phyloP scores from a whole-genome alignment of 768 basidiomycete genomes.

The Trametes cingulata region DNA sequence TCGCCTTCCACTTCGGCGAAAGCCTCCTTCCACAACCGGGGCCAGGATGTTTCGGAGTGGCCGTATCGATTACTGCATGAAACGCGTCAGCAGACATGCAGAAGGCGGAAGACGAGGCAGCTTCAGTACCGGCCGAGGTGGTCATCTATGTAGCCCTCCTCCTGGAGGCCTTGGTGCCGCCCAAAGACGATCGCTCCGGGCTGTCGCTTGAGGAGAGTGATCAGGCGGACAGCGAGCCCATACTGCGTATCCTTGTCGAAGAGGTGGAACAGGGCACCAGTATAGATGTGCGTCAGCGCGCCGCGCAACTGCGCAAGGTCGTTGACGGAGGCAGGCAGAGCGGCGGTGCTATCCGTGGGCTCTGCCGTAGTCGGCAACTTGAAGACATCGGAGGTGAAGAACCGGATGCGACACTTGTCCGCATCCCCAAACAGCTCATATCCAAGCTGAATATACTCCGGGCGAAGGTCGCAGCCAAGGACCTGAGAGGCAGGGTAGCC shows the following conservation, averaged over 20 bases:
- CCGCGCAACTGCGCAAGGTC: constrained; percentile 29
- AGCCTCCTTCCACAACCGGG: constrained; percentile 32
- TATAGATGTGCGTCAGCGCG: constrained; percentile 32
- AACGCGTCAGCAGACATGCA: not conserved
- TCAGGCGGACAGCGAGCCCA: constrained; percentile 33
- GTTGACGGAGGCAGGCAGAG: constrained; percentile 3
- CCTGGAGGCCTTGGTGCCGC: constrained; percentile 30
- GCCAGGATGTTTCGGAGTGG: constrained; percentile 35
- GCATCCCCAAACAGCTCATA: constrained; percentile 32
- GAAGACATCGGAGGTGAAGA: constrained; percentile 35
- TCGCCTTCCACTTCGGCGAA: constrained; percentile 28
- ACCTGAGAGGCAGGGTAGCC: constrained; percentile 34
- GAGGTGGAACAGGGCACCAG: constrained; percentile 39
- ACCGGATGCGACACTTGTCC: constrained; percentile 27
- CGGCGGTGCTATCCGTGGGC: not conserved
- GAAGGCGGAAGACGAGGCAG: no score
- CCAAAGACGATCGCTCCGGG: constrained; percentile 36
- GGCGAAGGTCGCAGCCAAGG: constrained; percentile 33
- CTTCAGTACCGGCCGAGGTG: constrained; percentile 25
- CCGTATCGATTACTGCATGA: constrained; percentile 32
- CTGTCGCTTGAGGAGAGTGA: constrained; percentile 25
- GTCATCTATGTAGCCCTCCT: constrained; percentile 33
- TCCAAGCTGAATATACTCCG: constrained; percentile 33
- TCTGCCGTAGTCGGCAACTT: constrained; percentile 16
- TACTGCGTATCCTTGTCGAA: constrained; percentile 36